Base-by-base conservation (phyloP, 176 grass and related monocot species). In the Echinochloa phyllopogon region DNA sequence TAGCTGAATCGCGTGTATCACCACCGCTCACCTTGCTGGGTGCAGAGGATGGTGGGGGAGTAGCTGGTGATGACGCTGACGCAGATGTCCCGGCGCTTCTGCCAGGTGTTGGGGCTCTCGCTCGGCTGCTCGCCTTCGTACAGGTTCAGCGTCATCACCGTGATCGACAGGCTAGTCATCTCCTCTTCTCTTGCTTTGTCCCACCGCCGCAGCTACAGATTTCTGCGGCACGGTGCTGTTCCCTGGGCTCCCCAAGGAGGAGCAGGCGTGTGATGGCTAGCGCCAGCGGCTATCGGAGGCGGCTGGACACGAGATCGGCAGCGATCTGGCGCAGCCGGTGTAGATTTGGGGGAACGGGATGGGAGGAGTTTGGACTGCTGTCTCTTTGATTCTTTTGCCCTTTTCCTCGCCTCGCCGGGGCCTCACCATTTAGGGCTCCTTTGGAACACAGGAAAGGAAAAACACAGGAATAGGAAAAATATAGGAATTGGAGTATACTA, bases 11-110 rank as follows among this genome's bases (percentile, higher is more conserved):
- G 3, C 27, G 24, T 33, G 59, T 24, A 57, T 63, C 66, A 43
- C 17, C 48, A 60, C 37, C 25, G 40, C 87, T 72, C 29, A 95
- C 96, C 96, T 95, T 98, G 96, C 85, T 98, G 96, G 59, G 93
- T 95, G 87, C 96, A 98, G 23, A 98, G 89, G 44, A 98, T 92
- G 69, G 93, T 89, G 20, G 93, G 96, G 43, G 91, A 98, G 75
- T 98, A 98, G 82, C 84, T 95, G 58, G 93, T 93, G 85, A 98
- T 94, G 71, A 98, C 93, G 78, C 96, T 98, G 81, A 98, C 66
- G 65, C 96, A 98, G 79, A 98, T 91, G 79, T 98, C 96, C 75
- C 82, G 83, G 48, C 96, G 91, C 87, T 91, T 93, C 78, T 98
- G 91, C 96, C 96, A 98, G 74, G 67, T 89, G 84, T 92, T 91